Evolutionary conservation across 305 asterid genomes (phyloP), one percentile per base, ranked within the genome.

Genomic region (Fraxinus velutina): DNA sequence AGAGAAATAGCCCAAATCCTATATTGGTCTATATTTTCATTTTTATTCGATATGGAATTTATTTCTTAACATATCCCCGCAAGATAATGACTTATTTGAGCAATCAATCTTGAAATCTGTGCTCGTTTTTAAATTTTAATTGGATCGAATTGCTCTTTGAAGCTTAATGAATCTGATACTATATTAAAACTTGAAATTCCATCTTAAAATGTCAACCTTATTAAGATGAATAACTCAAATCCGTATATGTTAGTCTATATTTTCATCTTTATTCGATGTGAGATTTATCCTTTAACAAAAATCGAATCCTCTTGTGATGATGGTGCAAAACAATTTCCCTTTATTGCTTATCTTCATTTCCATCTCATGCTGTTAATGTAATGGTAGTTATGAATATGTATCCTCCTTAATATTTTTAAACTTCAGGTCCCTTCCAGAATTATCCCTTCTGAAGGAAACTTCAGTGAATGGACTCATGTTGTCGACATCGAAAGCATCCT

Each of bases 391-490:
- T 62, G 33, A 62, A 62, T 7, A 12, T 62, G 32, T 62, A 62
- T 62, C 33, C 33, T 22, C 33, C 32, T 21, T 62, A 2, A 62
- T 62, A 62, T 30, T 85, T 75, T 78, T 32, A 78, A 87, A 75
- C 42, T 80, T 82, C 93, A 95, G 98, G 90, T 93, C 98, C 77
- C 90, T 95, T 81, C 99, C 97, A 57, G 97, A 93, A 75, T 82
- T 95, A 64, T 88, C 98, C 57, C 93, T 92, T 88, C 76, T 92
- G 81, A 92, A 93, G 89, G 95, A 93, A 88, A 87, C 91, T 79
- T 89, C 97, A 77, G 57, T 92, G 64, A 88, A 93, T 85, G 92
- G 94, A 76, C 89, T 93, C 80, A 80, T 88, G 32, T 88, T 86
- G 82, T 88, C 94, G 15, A 85, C 84, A 55, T 75, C 84, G 47